A percentile compares a stretch with the other conserved stretches of the same genome.
Evolutionary conservation across 73 alveolate species (phyloP).

Genomic region (Paramecium caudatum): DNA sequence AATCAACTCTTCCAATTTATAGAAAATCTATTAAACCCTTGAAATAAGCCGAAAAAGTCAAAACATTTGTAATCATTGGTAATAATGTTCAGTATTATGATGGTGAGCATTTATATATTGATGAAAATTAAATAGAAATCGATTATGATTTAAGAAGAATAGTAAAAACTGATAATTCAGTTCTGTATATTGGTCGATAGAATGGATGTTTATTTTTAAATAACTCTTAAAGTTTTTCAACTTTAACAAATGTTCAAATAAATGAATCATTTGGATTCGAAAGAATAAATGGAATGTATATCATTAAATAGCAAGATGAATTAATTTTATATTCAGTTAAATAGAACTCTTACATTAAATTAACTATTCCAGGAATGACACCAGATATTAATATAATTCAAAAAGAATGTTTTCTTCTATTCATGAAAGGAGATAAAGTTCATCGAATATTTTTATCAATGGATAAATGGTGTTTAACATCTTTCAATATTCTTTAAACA

Average conservation of each 20-base stretch:
- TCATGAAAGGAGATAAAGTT: background rate
- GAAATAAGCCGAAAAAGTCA: slow-evolving; percentile 9
- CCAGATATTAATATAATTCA: background rate
- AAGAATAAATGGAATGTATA: background rate
- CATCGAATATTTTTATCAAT: background rate
- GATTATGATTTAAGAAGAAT: background rate
- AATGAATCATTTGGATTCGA: slow-evolving; percentile 2
- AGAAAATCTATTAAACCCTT: slow-evolving; percentile 33
- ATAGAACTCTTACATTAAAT: background rate
- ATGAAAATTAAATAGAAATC: background rate
- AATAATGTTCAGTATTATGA: slow-evolving; percentile 37
- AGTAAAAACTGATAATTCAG: background rate
- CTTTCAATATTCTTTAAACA: background rate
- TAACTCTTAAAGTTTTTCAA: background rate
- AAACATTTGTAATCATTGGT: slow-evolving; percentile 10
- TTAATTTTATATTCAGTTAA: background rate
- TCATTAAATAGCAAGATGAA: background rate
- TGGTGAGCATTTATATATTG: slow-evolving; percentile 38
- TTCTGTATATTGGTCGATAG: background rate
- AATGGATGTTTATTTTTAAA: slow-evolving; percentile 6
- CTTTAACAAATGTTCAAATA: background rate
- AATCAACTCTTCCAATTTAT: background rate
- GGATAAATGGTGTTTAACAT: background rate
- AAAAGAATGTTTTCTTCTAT: background rate
- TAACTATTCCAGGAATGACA: background rate